A percentile compares a stretch with the other conserved stretches of the same genome.
phyloP scores from a whole-genome alignment of 768 basidiomycete species.

The Rickenella mellea region DNA sequence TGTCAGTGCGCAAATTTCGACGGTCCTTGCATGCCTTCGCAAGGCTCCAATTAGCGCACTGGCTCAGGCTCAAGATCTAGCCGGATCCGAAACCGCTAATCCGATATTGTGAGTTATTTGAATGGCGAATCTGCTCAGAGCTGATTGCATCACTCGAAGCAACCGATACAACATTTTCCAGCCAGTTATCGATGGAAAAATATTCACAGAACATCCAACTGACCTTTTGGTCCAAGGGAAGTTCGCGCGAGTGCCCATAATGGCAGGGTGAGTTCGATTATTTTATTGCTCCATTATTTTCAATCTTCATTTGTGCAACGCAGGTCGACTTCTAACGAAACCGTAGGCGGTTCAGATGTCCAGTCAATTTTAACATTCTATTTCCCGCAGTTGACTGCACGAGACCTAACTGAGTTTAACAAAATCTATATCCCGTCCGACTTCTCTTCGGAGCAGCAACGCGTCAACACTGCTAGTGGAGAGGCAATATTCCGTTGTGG shows the following conservation, averaged over 20 bases:
- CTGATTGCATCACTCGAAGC: constrained; percentile 26
- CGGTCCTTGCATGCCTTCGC: constrained; percentile 38
- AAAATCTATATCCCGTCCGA: constrained; percentile 32
- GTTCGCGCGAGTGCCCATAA: constrained; percentile 42
- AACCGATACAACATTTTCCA: constrained; percentile 41
- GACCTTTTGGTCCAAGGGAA: constrained; percentile 32
- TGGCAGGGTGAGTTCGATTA: constrained; percentile 40
- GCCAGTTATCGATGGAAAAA: constrained; percentile 45
- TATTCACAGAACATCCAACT: constrained; percentile 43
- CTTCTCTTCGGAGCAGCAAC: constrained; percentile 33
- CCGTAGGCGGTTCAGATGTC: constrained; percentile 32
- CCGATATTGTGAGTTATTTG: constrained; percentile 3
- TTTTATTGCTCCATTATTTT: constrained; percentile 1
- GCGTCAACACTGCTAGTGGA: constrained; percentile 37
- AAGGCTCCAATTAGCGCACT: constrained; percentile 40
- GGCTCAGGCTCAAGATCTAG: constrained; percentile 45
- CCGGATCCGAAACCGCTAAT: constrained; percentile 31
- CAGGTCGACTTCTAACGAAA: constrained; percentile 53
- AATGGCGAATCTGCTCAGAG: neutral
- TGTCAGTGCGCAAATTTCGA: constrained; percentile 18
- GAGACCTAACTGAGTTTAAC: constrained; percentile 28
- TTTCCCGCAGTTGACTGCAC: constrained; percentile 34
- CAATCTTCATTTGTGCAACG: constrained; percentile 7
- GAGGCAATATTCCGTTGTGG: constrained; percentile 43
- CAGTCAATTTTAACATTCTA: constrained; percentile 27